Percentiles rank a stretch among this genome's conserved stretches.
phyloP scores from a whole-genome alignment of 257 asterid genomes.

The Scutellaria galericulata region DNA sequence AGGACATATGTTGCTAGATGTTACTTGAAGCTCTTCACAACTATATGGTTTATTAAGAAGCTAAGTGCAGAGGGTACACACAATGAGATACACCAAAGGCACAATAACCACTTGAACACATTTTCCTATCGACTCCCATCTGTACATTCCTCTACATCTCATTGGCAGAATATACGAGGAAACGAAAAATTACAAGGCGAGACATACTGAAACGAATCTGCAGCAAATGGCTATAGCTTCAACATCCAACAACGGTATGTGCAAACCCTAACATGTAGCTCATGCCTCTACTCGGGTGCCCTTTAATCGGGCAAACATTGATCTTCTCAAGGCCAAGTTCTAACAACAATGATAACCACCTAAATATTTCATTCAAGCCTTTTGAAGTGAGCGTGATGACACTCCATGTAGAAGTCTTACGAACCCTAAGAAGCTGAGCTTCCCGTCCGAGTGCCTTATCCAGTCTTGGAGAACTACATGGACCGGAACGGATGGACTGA shows the following conservation, averaged over 20 bases:
- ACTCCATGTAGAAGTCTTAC: slow-evolving; percentile 87
- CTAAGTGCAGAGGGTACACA: slow-evolving; percentile 34
- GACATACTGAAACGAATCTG: slow-evolving; percentile 28
- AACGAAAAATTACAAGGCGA: slow-evolving; percentile 31
- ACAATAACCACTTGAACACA: slow-evolving; percentile 48
- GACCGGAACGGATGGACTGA: slow-evolving; percentile 83
- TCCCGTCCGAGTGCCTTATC: slow-evolving; percentile 91
- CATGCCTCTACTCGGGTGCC: not conserved
- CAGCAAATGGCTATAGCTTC: slow-evolving; percentile 27
- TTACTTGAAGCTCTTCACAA: not conserved
- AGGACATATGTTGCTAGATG: no score
- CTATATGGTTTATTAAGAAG: slow-evolving; percentile 38
- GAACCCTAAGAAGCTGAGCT: slow-evolving; percentile 93
- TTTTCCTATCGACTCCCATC: slow-evolving; percentile 47
- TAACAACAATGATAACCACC: not conserved
- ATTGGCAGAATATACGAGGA: slow-evolving; percentile 33
- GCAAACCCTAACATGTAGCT: slow-evolving; percentile 12
- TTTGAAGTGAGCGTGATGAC: slow-evolving; percentile 74
- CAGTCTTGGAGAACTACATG: slow-evolving; percentile 94
- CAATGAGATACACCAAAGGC: slow-evolving; percentile 27
- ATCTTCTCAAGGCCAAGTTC: slow-evolving; percentile 16
- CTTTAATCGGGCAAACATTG: slow-evolving; percentile 7
- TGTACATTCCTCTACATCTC: slow-evolving; percentile 62
- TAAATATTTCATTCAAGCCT: slow-evolving; percentile 43
- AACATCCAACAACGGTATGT: slow-evolving; percentile 26